Evolutionary conservation across 1,284 basidiomycete species (phyloP).

Genomic region (Sporisorium sorghi): DNA sequence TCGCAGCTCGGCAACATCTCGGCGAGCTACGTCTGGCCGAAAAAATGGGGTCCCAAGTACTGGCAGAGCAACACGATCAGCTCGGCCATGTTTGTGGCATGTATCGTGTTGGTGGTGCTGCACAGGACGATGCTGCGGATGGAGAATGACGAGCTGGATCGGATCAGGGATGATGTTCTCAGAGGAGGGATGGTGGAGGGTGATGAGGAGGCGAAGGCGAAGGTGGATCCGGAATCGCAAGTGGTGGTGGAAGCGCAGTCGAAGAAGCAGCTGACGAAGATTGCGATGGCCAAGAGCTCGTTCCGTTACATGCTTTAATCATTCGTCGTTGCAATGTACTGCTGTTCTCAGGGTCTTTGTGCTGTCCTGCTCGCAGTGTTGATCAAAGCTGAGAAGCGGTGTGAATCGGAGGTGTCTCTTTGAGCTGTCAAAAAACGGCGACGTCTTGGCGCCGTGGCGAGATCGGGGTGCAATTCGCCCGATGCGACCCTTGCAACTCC

Average conservation of each 20-base stretch:
- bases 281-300: conserved; percentile 46
- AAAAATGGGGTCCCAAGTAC: conserved; percentile 55
- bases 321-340: neutral
- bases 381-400: neutral
- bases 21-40: conserved; percentile 62
- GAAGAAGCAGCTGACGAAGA: conserved; percentile 24
- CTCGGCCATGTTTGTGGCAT: conserved; percentile 38
- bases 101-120: conserved; percentile 44
- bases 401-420: neutral
- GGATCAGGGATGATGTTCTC: conserved; percentile 13
- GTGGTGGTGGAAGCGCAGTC: conserved; percentile 6
- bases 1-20: conserved; percentile 71
- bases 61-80: conserved; percentile 57
- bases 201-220: neutral
- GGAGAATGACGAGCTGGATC: conserved; percentile 51
- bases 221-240: conserved; percentile 16
- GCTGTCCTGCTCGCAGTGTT: neutral
- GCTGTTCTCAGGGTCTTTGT: neutral
- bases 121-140: conserved; percentile 44
- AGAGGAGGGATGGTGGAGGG: neutral
- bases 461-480: conserved; percentile 4
- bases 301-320: conserved; percentile 47
- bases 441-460: neutral
- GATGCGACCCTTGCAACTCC: conserved; percentile 5
- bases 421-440: conserved; percentile 7